Conservation (phyloP, 345 rosid genomes). For the Triadica sebifera region DNA sequence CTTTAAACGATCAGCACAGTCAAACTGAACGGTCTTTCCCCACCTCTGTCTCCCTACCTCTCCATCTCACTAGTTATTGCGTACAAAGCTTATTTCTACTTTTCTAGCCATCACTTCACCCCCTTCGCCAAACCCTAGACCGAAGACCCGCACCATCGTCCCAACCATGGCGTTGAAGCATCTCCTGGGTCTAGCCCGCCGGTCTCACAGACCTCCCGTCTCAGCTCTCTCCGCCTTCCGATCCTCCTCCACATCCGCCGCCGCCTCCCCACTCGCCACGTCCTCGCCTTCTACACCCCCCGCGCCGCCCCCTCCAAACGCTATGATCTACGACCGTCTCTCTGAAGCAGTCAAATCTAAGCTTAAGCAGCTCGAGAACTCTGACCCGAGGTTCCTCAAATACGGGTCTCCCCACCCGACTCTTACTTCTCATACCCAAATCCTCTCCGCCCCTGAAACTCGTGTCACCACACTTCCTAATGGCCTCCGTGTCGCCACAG, state of each 20-base stretch:
- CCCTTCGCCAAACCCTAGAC: conserved; percentile 4
- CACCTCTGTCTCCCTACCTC: no score
- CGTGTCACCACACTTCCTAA: conserved; percentile 82
- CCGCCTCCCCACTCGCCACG: conserved; percentile 26
- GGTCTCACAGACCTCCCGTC: conserved; percentile 42
- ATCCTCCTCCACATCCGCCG: conserved; percentile 40
- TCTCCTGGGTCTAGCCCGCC: conserved; percentile 54
- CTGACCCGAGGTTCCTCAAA: conserved; percentile 85
- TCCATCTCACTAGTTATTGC: no score
- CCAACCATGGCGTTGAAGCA: conserved; percentile 28
- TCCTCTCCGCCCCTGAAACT: conserved; percentile 86
- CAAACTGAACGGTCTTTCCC: no score
- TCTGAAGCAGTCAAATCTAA: conserved; percentile 62
- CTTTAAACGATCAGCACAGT: no score
- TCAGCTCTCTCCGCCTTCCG: conserved; percentile 30
- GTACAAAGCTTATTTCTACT: not conserved
- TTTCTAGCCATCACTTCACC: not conserved
- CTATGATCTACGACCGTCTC: conserved; percentile 77
- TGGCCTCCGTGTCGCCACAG: conserved; percentile 91
- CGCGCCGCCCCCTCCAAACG: conserved; percentile 55
- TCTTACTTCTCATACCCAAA: conserved; percentile 60
- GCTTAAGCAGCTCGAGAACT: conserved; percentile 64
- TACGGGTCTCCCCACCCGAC: conserved; percentile 85
- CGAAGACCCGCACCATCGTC: not conserved
- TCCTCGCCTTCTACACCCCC: conserved; percentile 25